Evolutionary conservation across 2,329 filamentous ascomycete species (phyloP), one percentile per base, ranked within the genome.

Genomic region (Colletotrichum tamarilloi): DNA sequence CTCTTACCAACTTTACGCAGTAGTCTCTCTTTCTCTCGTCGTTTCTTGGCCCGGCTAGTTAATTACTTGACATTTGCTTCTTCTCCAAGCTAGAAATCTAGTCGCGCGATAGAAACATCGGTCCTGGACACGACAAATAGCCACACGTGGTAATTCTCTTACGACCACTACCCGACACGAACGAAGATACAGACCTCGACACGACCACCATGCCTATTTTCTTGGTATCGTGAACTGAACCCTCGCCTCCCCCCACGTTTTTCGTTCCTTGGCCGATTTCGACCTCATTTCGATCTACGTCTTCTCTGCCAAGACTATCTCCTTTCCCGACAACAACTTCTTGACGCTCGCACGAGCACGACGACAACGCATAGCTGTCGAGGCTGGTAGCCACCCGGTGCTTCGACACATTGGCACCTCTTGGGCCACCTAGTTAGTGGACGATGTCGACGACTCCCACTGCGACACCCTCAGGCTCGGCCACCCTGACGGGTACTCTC

Each of bases 381-480:
- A 70, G 24, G 24, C 46, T 30, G 7, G 57, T 6, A 22, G 12
- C 12, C 14, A 28, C 28, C 4, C 30, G 22, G 49, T 46, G n/a
- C 38, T 28, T 42, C 22, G 12, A 38, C 24, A 55, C 14, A 66
- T 22, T n/a, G 28, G 70, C 26, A 19, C 11, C 55, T 62, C 26
- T 53, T 57, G 42, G 60, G 49, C 49, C 42, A 56, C 19, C 19
- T 16, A 66, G 56, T 35, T 16, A 66, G 56, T 35, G 16, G 30
- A 69, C 30, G 8, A 73, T 73, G 71, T 73, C 71, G 60, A 46
- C 67, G 32, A 71, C 56, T 42, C 56, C 71, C 35, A 72, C 63
- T 9, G 53, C 68, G 24, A 53, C 66, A 9, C 72, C 65, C 16
- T 79, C 46, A 19, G 52, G 35, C 52, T 69, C 65, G 6, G 79